A percentile compares a stretch with the other conserved stretches of the same genome.
These are phyloP conservation scores for Trichoderma sp. DNA, from an alignment of 2,329 filamentous ascomycete genomes.

Conservation along the genomic window DNA sequence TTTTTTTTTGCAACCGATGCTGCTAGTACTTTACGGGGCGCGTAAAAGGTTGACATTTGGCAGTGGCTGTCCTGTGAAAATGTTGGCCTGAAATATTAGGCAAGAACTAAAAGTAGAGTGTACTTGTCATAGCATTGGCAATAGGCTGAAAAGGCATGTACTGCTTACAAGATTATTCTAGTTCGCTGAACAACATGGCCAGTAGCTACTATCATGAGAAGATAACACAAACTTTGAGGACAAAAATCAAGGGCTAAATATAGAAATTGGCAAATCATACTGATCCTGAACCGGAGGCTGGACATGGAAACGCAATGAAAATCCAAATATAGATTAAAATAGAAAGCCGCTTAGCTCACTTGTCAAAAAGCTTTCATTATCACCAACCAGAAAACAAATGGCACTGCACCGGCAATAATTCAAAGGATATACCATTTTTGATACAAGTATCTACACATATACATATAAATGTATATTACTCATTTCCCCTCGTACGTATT, in stretches of 20 bases:
- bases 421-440: not conserved
- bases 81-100: not conserved
- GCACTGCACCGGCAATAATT: not conserved
- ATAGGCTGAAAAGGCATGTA: not conserved
- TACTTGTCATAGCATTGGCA: not conserved
- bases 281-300: no score
- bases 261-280: no score
- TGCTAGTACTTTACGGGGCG: not conserved
- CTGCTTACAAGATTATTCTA: not conserved
- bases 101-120: not conserved
- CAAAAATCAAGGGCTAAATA: not conserved
- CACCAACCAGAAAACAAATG: no score
- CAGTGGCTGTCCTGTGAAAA: not conserved
- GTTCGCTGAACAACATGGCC: not conserved
- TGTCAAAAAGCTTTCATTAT: not conserved
- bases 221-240: not conserved
- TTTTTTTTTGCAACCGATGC: not conserved
- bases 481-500: not conserved
- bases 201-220: not conserved
- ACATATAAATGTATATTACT: not conserved
- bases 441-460: not conserved
- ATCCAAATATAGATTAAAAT: not conserved
- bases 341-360: not conserved
- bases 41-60: slow-evolving; percentile 1
- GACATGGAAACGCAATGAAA: not conserved